A percentile compares a stretch with the other conserved stretches of the same genome.
phyloP scores from a whole-genome alignment of 1,284 basidiomycete genomes.

The Schizophyllum commune region DNA sequence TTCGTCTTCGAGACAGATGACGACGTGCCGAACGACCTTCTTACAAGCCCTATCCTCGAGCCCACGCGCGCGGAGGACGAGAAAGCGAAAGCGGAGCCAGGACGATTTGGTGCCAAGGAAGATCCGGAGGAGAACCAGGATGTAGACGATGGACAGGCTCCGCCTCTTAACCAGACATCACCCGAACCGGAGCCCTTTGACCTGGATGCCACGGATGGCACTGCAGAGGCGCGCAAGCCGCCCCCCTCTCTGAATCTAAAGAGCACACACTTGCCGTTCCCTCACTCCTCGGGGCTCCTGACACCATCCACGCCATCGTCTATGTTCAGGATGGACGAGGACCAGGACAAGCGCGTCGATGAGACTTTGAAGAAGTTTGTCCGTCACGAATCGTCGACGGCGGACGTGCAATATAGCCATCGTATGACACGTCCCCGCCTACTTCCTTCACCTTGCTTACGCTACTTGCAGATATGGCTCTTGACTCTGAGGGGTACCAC shows the following conservation, averaged over 20 bases:
- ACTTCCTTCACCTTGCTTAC: slow-evolving; percentile 3
- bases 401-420: slow-evolving; percentile 61
- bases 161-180: slow-evolving; percentile 9
- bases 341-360: slow-evolving; percentile 42
- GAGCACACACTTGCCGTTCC: slow-evolving; percentile 7
- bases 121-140: slow-evolving; percentile 16
- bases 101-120: slow-evolving; percentile 37
- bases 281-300: slow-evolving; percentile 5
- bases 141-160: not conserved
- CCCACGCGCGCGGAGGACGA: slow-evolving; percentile 44
- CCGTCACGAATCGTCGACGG: slow-evolving; percentile 25
- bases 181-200: slow-evolving; percentile 63
- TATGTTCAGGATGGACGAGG: slow-evolving; percentile 19
- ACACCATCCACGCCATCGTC: slow-evolving; percentile 11
- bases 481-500: slow-evolving; percentile 66
- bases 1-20: slow-evolving; percentile 97
- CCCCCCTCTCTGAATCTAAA: slow-evolving; percentile 18
- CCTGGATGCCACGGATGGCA: slow-evolving; percentile 34
- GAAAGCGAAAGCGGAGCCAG: slow-evolving; percentile 25
- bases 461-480: slow-evolving; percentile 42
- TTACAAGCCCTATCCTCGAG: slow-evolving; percentile 85
- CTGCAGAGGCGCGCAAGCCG: slow-evolving; percentile 16
- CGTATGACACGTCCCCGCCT: slow-evolving; percentile 35
- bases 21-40: slow-evolving; percentile 87
- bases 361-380: slow-evolving; percentile 41